A percentile compares a stretch with the other conserved stretches of the same genome.
These are phyloP conservation scores for Thalassiosira ordinaria DNA, from an alignment of 352 stramenopile genomes.

Conservation along the genomic window DNA sequence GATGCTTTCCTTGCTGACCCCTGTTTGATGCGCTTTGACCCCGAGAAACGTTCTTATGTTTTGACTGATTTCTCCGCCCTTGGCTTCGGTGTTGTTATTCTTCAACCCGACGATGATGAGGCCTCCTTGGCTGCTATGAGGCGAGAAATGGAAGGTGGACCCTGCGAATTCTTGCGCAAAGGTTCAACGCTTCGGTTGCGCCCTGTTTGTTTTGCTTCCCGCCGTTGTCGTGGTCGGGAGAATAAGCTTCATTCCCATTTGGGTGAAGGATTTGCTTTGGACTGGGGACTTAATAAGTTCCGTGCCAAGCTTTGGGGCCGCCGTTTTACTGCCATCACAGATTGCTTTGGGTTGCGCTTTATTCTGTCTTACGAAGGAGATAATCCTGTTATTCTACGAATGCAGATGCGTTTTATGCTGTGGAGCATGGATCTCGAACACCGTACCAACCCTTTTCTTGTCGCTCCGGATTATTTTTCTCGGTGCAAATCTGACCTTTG, in stretches of 20 bases:
- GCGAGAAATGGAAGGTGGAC: conserved; percentile 19
- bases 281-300: conserved; percentile 29
- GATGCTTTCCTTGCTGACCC: conserved; percentile 29
- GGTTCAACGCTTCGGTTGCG: neutral
- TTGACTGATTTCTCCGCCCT: conserved; percentile 28
- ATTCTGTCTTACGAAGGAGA: conserved; percentile 34
- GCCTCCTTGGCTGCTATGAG: conserved; percentile 26
- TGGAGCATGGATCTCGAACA: conserved; percentile 36
- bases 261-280: conserved; percentile 32
- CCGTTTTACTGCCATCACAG: conserved; percentile 26
- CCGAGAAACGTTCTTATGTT: conserved; percentile 15
- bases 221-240: conserved; percentile 7
- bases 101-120: conserved; percentile 27
- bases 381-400: conserved; percentile 26
- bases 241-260: conserved; percentile 36
- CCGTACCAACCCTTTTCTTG: neutral
- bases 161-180: conserved; percentile 33
- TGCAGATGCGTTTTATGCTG: conserved; percentile 39
- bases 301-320: conserved; percentile 2
- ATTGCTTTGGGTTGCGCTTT: conserved; percentile 37
- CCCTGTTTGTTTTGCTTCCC: conserved; percentile 18
- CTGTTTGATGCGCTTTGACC: conserved; percentile 26
- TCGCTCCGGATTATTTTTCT: conserved; percentile 34
- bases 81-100: conserved; percentile 26
- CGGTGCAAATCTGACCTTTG: neutral